Evolutionary conservation across 768 basidiomycete genomes (phyloP).

Genomic region (Suillus occidentalis): DNA sequence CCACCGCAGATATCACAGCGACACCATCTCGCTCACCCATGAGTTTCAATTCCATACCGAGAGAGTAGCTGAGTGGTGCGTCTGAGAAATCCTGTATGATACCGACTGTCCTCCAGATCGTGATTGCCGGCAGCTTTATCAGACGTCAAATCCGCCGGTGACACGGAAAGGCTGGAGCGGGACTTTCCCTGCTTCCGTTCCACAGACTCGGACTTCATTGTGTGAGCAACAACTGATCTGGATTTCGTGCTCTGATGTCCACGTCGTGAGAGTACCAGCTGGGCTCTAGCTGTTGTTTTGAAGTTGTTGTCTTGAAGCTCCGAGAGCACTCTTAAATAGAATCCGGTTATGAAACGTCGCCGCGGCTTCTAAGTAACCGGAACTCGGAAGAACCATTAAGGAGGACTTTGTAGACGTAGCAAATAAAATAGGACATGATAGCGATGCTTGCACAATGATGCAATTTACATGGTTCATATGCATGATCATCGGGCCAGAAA

Average conservation of each 20-base stretch:
- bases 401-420: not conserved
- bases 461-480: not conserved
- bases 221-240: not conserved
- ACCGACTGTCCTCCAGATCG: not conserved
- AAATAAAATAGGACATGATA: not conserved
- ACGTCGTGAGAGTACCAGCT: not conserved
- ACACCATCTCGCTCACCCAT: constrained; percentile 31
- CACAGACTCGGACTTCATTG: not conserved
- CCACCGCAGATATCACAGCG: not conserved
- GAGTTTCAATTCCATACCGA: constrained; percentile 41
- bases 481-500: too few species aligned
- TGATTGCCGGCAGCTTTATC: not conserved
- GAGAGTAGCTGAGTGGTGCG: constrained; percentile 29
- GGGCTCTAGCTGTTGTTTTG: not conserved
- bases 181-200: not conserved
- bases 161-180: not conserved
- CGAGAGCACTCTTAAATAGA: not conserved
- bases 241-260: not conserved
- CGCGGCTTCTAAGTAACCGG: not conserved
- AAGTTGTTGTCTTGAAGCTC: not conserved
- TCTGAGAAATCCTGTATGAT: constrained; percentile 13
- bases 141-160: not conserved
- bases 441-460: not conserved
- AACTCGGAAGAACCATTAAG: too few species aligned
- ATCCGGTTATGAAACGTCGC: not conserved